A percentile compares a stretch with the other conserved stretches of the same genome.
These are phyloP conservation scores for Kwoniella shandongensis DNA, from an alignment of 768 basidiomycete genomes.

Conservation along the genomic window DNA sequence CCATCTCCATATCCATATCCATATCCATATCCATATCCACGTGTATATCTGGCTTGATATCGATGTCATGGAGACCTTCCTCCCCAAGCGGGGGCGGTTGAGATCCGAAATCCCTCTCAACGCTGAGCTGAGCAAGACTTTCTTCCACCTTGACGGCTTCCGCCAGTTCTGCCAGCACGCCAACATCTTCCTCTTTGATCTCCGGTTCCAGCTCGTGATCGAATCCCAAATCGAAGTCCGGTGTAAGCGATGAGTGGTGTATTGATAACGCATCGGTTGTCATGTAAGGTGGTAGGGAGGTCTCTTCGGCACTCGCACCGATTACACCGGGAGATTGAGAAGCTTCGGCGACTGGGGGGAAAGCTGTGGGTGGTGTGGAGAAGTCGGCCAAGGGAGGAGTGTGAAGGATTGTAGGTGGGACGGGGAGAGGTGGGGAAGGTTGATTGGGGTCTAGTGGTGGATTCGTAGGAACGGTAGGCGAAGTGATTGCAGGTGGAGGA, in stretches of 20 bases:
- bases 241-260: conserved; percentile 1
- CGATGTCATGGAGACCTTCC: no score
- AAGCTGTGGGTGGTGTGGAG: conserved; percentile 14
- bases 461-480: conserved; percentile 23
- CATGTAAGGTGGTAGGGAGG: neutral
- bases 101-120: conserved; percentile 7
- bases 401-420: neutral
- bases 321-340: conserved; percentile 4
- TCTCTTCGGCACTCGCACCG: neutral
- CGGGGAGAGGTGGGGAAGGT: conserved; percentile 12
- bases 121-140: conserved; percentile 6
- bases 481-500: conserved; percentile 33
- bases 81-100: no score
- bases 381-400: conserved; percentile 16
- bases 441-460: conserved; percentile 30
- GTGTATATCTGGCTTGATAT: no score
- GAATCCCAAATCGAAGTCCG: conserved; percentile 8
- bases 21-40: neutral
- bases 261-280: no score
- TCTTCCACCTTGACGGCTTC: conserved; percentile 20
- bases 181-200: conserved; percentile 16
- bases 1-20: conserved; percentile 1
- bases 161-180: conserved; percentile 17
- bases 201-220: conserved; percentile 7
- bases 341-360: conserved; percentile 30